Percentiles rank a stretch among this genome's conserved stretches.
These are phyloP conservation scores for Lachancea kluyveri DNA, from an alignment of 805 yeast species.

Conservation along the genomic window DNA sequence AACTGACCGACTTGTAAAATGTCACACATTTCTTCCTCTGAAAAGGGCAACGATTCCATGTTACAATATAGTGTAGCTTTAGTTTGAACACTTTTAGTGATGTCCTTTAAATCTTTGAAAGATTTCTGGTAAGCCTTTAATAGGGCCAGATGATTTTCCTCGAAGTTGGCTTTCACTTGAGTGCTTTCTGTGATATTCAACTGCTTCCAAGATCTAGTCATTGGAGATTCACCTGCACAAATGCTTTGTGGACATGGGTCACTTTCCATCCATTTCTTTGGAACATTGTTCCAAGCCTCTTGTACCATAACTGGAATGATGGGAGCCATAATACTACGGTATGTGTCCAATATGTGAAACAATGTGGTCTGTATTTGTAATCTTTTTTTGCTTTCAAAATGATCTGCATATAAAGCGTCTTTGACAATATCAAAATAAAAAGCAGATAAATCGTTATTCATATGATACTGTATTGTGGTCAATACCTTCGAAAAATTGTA, in stretches of 20 bases:
- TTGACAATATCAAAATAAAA: constrained; percentile 82
- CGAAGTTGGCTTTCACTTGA: constrained; percentile 10
- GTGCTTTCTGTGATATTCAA: neutral
- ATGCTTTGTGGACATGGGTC: neutral
- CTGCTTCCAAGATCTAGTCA: constrained; percentile 7
- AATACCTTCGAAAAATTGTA: constrained; percentile 68
- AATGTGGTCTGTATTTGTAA: constrained; percentile 58
- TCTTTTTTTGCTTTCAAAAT: constrained; percentile 32
- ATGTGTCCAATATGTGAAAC: constrained; percentile 48
- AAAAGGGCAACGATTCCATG: constrained; percentile 9
- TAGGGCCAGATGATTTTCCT: constrained; percentile 14
- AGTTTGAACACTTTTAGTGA: constrained; percentile 24
- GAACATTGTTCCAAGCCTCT: constrained; percentile 73
- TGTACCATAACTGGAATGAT: constrained; percentile 79
- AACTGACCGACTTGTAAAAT: constrained; percentile 53
- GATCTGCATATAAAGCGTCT: constrained; percentile 77
- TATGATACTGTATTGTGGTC: constrained; percentile 59
- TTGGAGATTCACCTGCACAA: constrained; percentile 14
- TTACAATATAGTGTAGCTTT: constrained; percentile 22
- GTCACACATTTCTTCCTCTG: constrained; percentile 45
- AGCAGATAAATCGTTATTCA: constrained; percentile 73
- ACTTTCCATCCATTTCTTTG: constrained; percentile 23
- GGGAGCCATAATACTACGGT: constrained; percentile 69
- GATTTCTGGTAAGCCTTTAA: constrained; percentile 15
- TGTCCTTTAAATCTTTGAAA: constrained; percentile 16